phyloP scores from a whole-genome alignment of 1,284 basidiomycete species.

The Irpex lacteus region DNA sequence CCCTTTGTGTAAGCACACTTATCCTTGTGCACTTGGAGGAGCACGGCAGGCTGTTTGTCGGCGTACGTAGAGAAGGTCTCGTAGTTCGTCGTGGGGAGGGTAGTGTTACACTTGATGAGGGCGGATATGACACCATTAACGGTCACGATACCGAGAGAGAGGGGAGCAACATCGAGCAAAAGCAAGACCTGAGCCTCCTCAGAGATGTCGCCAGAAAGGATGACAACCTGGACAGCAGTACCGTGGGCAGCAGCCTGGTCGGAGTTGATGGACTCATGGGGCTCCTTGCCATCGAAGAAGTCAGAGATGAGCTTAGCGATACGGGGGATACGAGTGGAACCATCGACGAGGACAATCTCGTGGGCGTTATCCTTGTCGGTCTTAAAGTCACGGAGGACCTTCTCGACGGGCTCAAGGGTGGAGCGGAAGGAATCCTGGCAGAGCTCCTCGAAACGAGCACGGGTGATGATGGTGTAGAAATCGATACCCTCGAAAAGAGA shows the following conservation, averaged over 20 bases:
- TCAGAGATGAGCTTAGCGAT: constrained; percentile 98
- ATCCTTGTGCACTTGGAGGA: constrained; percentile 99
- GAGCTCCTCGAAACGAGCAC: constrained; percentile 98
- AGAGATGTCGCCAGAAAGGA: constrained; percentile 96
- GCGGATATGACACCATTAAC: constrained; percentile 99
- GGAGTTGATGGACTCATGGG: constrained; percentile 97
- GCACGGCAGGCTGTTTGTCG: constrained; percentile 98
- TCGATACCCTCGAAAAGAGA: constrained; percentile 97
- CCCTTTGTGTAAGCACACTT: constrained; percentile 99
- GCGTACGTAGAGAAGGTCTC: constrained; percentile 99
- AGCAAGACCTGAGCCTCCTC: constrained; percentile 94
- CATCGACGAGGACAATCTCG: constrained; percentile 97
- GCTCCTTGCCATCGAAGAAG: constrained; percentile 98
- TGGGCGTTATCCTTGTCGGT: constrained; percentile 95
- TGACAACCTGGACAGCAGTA: constrained; percentile 98
- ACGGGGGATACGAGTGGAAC: constrained; percentile 98
- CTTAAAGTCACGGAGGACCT: constrained; percentile 97
- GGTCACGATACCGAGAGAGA: no score
- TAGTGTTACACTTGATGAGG: constrained; percentile 98
- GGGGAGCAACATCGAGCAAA: constrained; percentile 96
- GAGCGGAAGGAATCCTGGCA: constrained; percentile 97
- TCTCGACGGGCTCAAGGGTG: constrained; percentile 97
- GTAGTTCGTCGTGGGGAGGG: constrained; percentile 98
- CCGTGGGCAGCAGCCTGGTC: constrained; percentile 99
- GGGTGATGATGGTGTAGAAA: constrained; percentile 98